A percentile compares a stretch with the other conserved stretches of the same genome.
These are phyloP conservation scores for Immersiella caudata DNA, from an alignment of 495 filamentous ascomycete genomes.

Conservation along the genomic window DNA sequence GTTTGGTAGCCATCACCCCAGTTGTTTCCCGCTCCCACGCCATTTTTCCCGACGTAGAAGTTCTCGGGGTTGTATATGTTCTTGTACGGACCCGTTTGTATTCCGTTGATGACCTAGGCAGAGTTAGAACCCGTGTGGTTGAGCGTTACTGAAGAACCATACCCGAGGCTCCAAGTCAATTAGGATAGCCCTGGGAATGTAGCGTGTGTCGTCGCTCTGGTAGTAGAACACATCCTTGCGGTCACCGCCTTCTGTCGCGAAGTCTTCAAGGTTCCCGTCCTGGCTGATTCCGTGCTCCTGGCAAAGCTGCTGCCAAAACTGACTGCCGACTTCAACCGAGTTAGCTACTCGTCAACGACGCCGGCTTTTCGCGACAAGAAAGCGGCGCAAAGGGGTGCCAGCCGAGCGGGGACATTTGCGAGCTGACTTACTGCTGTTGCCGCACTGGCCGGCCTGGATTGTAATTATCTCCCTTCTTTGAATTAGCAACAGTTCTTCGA, in stretches of 20 bases:
- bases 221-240: constrained; percentile 99
- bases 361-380: background rate
- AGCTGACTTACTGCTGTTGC: constrained; percentile 85
- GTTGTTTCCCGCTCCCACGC: constrained; percentile 93
- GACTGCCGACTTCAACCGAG: constrained; percentile 69
- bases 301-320: constrained; percentile 98
- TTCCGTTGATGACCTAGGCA: constrained; percentile 78
- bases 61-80: constrained; percentile 99
- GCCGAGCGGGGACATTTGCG: background rate
- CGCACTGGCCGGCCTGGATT: constrained; percentile 97
- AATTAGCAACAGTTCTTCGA: background rate
- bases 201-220: constrained; percentile 96
- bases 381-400: background rate
- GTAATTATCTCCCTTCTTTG: constrained; percentile 93
- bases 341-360: constrained; percentile 20
- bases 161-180: constrained; percentile 93
- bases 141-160: constrained; percentile 33
- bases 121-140: background rate
- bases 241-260: constrained; percentile 94
- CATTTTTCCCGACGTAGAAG: constrained; percentile 91
- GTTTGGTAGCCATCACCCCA: constrained; percentile 95
- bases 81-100: constrained; percentile 89
- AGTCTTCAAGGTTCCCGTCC: constrained; percentile 94
- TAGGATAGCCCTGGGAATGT: constrained; percentile 94
- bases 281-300: constrained; percentile 97